Percentiles rank a stretch among this genome's conserved stretches.
Evolutionary conservation across 129 eudicot species (phyloP).

Genomic region (Escallonia herrerae): DNA sequence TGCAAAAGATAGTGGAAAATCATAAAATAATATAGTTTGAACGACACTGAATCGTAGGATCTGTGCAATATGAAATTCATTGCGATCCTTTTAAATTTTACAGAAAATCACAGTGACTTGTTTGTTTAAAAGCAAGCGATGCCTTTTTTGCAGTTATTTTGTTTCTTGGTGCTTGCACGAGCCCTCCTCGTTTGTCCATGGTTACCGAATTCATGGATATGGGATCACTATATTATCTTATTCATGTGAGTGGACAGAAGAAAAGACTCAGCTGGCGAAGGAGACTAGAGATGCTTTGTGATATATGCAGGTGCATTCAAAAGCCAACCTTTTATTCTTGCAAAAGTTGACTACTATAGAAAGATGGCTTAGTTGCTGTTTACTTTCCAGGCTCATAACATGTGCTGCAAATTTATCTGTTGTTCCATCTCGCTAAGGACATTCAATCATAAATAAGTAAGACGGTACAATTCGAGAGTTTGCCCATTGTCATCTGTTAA

Average conservation of each 20-base stretch:
- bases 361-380: not conserved
- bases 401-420: too few relatives aligned
- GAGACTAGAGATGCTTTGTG: conserved; percentile 78
- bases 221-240: conserved; percentile 80
- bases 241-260: conserved; percentile 81
- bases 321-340: not conserved
- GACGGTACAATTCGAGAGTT: too few relatives aligned
- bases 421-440: too few relatives aligned
- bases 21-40: not conserved
- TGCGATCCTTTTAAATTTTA: not conserved
- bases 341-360: not conserved
- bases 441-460: too few relatives aligned
- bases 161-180: conserved; percentile 93
- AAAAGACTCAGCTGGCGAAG: conserved; percentile 90
- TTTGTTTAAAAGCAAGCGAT: conserved; percentile 2
- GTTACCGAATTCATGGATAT: conserved; percentile 90
- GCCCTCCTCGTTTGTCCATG: conserved; percentile 83
- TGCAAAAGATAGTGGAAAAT: not conserved
- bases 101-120: not conserved
- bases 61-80: not conserved
- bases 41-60: not conserved
- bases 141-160: conserved; percentile 55
- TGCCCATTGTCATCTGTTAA: too few relatives aligned
- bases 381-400: not conserved
- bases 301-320: conserved; percentile 73